Evolutionary conservation across 306 rosid genomes (phyloP).

Genomic region (Medicago arabica): DNA sequence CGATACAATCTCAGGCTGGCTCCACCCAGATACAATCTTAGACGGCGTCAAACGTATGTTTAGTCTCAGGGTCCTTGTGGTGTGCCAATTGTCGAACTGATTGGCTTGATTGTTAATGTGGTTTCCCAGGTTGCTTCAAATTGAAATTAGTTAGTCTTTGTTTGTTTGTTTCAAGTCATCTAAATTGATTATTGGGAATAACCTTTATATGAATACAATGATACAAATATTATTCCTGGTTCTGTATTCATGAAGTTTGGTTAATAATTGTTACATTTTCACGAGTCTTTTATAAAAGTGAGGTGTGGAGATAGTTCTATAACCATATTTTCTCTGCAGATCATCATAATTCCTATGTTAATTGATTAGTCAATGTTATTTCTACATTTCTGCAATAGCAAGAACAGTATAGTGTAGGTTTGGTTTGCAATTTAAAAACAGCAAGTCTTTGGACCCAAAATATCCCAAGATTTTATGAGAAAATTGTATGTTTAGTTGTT

Average conservation of each 20-base stretch:
- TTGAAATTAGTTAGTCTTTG: background rate
- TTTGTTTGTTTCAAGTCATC: background rate
- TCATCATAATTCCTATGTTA: background rate
- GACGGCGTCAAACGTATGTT: slow-evolving; percentile 71
- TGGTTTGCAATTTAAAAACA: background rate
- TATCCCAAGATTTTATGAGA: background rate
- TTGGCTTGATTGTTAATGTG: slow-evolving; percentile 25
- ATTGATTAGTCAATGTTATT: slow-evolving; percentile 13
- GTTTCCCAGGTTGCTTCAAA: slow-evolving; percentile 23
- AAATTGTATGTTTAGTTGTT: slow-evolving; percentile 22
- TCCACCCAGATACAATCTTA: too few relatives aligned
- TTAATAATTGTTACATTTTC: slow-evolving; percentile 5
- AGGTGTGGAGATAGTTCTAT: background rate
- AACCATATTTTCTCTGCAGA: slow-evolving; percentile 3
- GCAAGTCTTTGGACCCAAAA: background rate
- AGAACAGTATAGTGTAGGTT: slow-evolving; percentile 2
- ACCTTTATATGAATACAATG: background rate
- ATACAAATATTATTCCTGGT: background rate
- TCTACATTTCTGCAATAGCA: slow-evolving; percentile 9
- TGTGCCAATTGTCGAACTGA: background rate
- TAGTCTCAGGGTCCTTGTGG: slow-evolving; percentile 28
- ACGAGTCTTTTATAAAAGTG: background rate
- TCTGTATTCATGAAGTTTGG: background rate
- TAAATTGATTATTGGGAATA: background rate
- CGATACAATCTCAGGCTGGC: slow-evolving; percentile 79